These are phyloP conservation scores for Adansonia rubrostipa DNA, from an alignment of 441 rosid species.

Conservation along the genomic window DNA sequence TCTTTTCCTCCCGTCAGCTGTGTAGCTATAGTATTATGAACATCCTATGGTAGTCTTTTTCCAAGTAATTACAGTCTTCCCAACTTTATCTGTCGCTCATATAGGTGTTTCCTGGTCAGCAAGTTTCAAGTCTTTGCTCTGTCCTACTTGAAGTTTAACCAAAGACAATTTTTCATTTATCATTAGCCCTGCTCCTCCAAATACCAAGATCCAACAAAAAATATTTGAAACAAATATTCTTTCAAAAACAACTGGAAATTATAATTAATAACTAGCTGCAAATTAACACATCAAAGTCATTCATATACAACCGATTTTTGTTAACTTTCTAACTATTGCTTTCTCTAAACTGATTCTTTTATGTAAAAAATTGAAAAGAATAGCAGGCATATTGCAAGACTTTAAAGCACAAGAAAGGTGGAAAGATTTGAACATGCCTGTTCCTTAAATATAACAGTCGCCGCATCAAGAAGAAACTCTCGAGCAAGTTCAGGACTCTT, in stretches of 20 bases:
- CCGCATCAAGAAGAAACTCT: constrained; percentile 96
- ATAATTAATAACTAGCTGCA: background rate
- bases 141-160: background rate
- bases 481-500: constrained; percentile 99
- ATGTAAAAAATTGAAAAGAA: constrained; percentile 23
- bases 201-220: constrained; percentile 1
- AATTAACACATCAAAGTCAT: background rate
- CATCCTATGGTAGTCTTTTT: background rate
- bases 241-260: constrained; percentile 13
- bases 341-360: background rate
- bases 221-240: background rate
- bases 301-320: background rate
- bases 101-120: background rate
- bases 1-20: background rate
- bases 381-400: constrained; percentile 25
- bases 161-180: background rate
- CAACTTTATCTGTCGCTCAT: constrained; percentile 7
- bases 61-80: background rate
- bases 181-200: background rate
- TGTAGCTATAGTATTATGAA: constrained; percentile 2
- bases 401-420: constrained; percentile 16
- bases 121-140: background rate
- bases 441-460: constrained; percentile 91
- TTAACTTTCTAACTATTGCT: background rate
- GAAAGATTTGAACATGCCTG: constrained; percentile 63